A percentile compares a stretch with the other conserved stretches of the same genome.
Evolutionary conservation across 176 grass and related monocot genomes (phyloP).

Genomic region (Cymbopogon citratus): DNA sequence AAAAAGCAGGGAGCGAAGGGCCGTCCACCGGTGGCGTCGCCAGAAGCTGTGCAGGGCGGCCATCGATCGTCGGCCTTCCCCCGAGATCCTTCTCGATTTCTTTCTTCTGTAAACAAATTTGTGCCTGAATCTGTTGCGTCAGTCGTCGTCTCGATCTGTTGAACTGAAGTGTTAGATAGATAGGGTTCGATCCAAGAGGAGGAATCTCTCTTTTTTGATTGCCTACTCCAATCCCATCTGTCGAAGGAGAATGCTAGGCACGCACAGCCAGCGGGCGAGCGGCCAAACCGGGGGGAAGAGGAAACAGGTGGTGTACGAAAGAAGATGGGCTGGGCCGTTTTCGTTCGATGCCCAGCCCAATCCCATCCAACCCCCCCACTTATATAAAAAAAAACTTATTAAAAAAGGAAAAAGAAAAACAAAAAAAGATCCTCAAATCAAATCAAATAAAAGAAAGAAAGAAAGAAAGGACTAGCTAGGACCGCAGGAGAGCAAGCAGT

Average conservation of each 20-base stretch:
- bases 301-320: not conserved
- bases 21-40: not conserved
- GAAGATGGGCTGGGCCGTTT: not conserved
- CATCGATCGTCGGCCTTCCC: not conserved
- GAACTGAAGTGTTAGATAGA: not conserved
- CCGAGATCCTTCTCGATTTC: too few relatives aligned
- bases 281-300: not conserved
- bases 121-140: too few relatives aligned
- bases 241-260: too few relatives aligned
- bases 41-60: not conserved
- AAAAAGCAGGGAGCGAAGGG: constrained; percentile 10
- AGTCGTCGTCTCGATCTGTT: not conserved
- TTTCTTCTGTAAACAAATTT: too few relatives aligned
- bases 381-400: too few relatives aligned
- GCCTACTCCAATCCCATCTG: too few relatives aligned
- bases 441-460: too few relatives aligned
- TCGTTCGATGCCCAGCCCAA: not conserved
- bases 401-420: too few relatives aligned
- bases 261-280: not conserved
- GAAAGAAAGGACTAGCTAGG: too few relatives aligned
- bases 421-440: not conserved
- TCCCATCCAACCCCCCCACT: too few relatives aligned
- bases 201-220: too few relatives aligned
- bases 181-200: not conserved
- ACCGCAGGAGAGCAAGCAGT: too few relatives aligned